Percentiles rank a stretch among this genome's conserved stretches.
Conservation (phyloP, 164 flowering plant genomes). For the Vitis riparia region DNA sequence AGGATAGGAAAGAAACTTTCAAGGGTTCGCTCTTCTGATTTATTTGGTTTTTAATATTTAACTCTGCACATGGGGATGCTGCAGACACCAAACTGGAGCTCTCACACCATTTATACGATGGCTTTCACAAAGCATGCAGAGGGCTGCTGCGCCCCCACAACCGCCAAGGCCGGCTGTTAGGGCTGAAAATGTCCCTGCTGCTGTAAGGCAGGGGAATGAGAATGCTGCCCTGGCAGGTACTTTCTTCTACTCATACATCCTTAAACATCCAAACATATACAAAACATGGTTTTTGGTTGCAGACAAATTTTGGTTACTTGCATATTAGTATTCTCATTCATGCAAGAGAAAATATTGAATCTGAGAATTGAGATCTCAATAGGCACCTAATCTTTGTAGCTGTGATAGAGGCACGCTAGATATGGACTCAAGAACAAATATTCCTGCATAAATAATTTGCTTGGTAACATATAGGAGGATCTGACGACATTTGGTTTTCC, state of each 20-base stretch:
- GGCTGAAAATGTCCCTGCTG: constrained; percentile 56
- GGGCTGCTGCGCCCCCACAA: constrained; percentile 80
- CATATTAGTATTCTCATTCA: background rate
- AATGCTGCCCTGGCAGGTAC: constrained; percentile 62
- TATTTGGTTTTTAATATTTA: background rate
- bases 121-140: constrained; percentile 91
- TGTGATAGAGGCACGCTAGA: background rate
- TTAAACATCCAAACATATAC: background rate
- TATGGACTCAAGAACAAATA: background rate
- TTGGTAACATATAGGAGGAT: too few species aligned
- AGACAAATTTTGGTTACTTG: background rate
- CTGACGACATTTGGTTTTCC: too few species aligned
- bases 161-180: constrained; percentile 61
- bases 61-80: constrained; percentile 3
- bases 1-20: background rate
- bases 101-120: constrained; percentile 82
- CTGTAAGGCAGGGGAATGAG: constrained; percentile 53
- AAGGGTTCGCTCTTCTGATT: background rate
- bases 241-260: background rate
- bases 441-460: background rate
- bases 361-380: background rate
- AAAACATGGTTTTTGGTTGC: background rate
- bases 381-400: background rate
- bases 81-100: constrained; percentile 94
- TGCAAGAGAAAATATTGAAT: background rate